Evolutionary conservation across 192 early-diverging fungal species (phyloP), one percentile per base, ranked within the genome.

Genomic region (Phlyctochytrium arcticum): DNA sequence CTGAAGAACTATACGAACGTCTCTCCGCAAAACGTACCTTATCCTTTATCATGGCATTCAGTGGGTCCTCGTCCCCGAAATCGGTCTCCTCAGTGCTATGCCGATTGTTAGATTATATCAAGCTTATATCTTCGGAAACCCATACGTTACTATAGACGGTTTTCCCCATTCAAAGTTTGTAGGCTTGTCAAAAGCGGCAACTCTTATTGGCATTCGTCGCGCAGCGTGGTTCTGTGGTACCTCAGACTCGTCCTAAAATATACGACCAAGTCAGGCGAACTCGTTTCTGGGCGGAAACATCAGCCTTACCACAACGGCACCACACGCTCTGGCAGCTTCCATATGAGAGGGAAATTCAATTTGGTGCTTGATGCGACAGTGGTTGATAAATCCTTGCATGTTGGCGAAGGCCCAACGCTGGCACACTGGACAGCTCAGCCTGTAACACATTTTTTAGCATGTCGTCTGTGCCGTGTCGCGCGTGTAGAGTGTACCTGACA

Each of bases 321-420:
- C 92, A 71, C 92, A 92, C 33, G 76, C 64, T 24, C 82, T 66
- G 34, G 90, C 83, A 1, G 90, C 89, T 31, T 93, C 89, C 26
- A 87, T 85, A 51, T 88, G 80, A 48, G 80, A 86, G 6, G 86
- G 80, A 75, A 92, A 95, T 48, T 90, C 87, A 8, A 83, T 62
- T 29, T 76, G 65, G 70, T 94, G 92, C 8, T 81, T 77, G 17
- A 89, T 60, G 19, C 92, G 82, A 68, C 85, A 89, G 63, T 95
- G 93, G 62, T 90, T 92, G 19, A 93, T 62, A 65, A 95, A 92
- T n/a, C 92, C 91, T 66, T 90, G 91, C 42, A 88, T 80, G 62
- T 85, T 92, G 33, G 79, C 79, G 75, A 95, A 95, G 39, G 89
- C 79, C 30, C 80, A 77, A 42, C 92, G 80, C 8, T 79, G 73